phyloP scores from a whole-genome alignment of 2,329 filamentous ascomycete genomes.

The Myriosclerotinia scirpicola region DNA sequence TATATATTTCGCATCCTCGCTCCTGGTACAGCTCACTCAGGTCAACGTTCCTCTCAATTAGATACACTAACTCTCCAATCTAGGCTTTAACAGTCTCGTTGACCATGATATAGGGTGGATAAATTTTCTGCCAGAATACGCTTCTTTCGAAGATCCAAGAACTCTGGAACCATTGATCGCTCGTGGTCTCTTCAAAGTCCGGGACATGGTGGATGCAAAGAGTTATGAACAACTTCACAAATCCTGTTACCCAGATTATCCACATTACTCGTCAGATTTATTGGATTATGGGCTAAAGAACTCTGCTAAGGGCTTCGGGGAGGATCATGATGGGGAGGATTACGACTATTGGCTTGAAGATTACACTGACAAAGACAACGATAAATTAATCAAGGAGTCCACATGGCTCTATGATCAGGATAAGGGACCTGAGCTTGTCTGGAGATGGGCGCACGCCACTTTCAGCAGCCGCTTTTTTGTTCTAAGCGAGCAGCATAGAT shows the following conservation, averaged over 20 bases:
- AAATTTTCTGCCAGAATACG: background rate
- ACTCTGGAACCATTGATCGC: background rate
- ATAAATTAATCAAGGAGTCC: background rate
- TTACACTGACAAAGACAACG: background rate
- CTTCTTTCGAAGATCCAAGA: background rate
- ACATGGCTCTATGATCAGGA: conserved; percentile 1
- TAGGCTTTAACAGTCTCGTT: conserved; percentile 12
- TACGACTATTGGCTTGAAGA: background rate
- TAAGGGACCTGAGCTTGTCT: conserved; percentile 9
- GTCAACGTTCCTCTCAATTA: background rate
- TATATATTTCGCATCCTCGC: conserved; percentile 21
- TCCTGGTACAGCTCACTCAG: conserved; percentile 5
- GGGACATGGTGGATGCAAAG: conserved; percentile 3
- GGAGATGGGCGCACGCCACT: conserved; percentile 10
- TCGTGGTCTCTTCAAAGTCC: conserved; percentile 3
- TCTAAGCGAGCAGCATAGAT: background rate
- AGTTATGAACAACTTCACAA: conserved; percentile 3
- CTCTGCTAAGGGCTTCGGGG: background rate
- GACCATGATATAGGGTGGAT: conserved; percentile 14
- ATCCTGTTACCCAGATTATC: background rate
- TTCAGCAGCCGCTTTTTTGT: background rate
- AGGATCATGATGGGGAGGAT: background rate
- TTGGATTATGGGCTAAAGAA: background rate
- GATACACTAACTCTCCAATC: too few relatives aligned
- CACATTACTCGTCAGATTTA: background rate